Base-by-base conservation (phyloP, 169 alveolate species). In the Plasmodium reichenowi region DNA sequence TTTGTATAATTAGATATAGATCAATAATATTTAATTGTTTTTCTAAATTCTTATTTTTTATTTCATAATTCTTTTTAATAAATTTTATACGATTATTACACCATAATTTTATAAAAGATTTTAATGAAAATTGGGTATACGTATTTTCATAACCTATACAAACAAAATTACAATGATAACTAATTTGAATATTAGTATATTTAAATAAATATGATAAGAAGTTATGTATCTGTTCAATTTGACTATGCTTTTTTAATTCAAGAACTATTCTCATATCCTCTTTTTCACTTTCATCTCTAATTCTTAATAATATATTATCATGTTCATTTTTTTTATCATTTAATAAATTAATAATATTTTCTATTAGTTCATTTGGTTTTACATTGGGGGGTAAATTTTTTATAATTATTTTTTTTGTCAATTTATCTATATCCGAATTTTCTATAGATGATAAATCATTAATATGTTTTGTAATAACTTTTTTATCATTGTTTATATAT, bases 251-350 rank as follows among this genome's bases (percentile, higher is more conserved):
- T 64, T 58, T 56, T 22, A 91, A 17, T 43, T 91, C 94, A 1
- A 91, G 50, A 1, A 86, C 94, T n/a, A 91, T 86, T 63, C 94
- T 63, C 88, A 91, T 72, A 13, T 89, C 94, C 10, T 67, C 71
- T 62, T 72, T 72, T 59, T 91, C 94, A 64, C 94, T 91, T 66
- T 91, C 94, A 67, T 91, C 94, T 20, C 89, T 38, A 5, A 91
- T 85, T 68, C 63, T 89, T 9, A 72, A 62, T 24, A 83, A 63
- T 20, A 83, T 83, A 68, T 83, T 66, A 32, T 64, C 90, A 74
- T 67, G 88, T 72, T 89, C 88, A 87, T 72, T 72, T 68, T 72
- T 89, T 63, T 43, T 83, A 60, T 74, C 88, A 83, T 68, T 64
- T 52, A 74, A 56, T 52, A 70, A 43, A 58, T 52, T 63, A 1